These are phyloP conservation scores for Podaxis carcinomalis DNA, from an alignment of 768 basidiomycete genomes.

Conservation along the genomic window DNA sequence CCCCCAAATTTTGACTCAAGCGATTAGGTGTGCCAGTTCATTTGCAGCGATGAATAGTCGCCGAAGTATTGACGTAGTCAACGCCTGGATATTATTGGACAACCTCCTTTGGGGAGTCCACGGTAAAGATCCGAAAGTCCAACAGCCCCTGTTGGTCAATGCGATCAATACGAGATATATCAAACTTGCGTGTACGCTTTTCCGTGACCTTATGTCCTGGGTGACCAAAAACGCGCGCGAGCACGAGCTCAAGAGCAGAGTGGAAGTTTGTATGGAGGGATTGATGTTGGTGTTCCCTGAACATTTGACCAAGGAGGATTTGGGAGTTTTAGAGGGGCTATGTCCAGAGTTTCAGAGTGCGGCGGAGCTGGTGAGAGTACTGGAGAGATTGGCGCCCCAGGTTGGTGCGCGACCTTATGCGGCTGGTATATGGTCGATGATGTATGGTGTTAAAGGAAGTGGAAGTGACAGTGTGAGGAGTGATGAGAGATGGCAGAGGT, in stretches of 20 bases:
- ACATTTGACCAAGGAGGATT: slow-evolving; percentile 10
- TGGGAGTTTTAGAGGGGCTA: slow-evolving; percentile 14
- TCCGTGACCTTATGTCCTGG: slow-evolving; percentile 24
- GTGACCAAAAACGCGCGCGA: slow-evolving; percentile 16
- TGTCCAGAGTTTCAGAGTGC: slow-evolving; percentile 21
- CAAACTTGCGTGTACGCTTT: slow-evolving; percentile 20
- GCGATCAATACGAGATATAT: slow-evolving; percentile 17
- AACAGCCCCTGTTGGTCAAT: slow-evolving; percentile 9
- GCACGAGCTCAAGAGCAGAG: slow-evolving; percentile 22
- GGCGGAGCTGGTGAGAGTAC: slow-evolving; percentile 11
- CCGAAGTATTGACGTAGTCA: slow-evolving; percentile 23
- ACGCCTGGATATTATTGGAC: slow-evolving; percentile 25
- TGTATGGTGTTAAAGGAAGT: background rate
- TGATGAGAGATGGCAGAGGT: background rate
- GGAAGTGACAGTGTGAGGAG: background rate
- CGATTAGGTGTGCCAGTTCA: slow-evolving; percentile 22
- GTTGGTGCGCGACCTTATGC: slow-evolving; percentile 17
- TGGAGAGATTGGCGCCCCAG: slow-evolving; percentile 15
- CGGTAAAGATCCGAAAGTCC: slow-evolving; percentile 6
- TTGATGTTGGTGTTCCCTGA: slow-evolving; percentile 25
- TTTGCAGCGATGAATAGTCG: slow-evolving; percentile 20
- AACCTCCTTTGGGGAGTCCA: slow-evolving; percentile 19
- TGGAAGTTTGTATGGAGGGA: slow-evolving; percentile 26
- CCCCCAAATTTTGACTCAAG: slow-evolving; percentile 22
- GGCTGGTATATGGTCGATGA: background rate